Percentiles rank a stretch among this genome's conserved stretches.
Evolutionary conservation across 345 rosid genomes (phyloP).

Genomic region (rapeseed (Brassica napus)): DNA sequence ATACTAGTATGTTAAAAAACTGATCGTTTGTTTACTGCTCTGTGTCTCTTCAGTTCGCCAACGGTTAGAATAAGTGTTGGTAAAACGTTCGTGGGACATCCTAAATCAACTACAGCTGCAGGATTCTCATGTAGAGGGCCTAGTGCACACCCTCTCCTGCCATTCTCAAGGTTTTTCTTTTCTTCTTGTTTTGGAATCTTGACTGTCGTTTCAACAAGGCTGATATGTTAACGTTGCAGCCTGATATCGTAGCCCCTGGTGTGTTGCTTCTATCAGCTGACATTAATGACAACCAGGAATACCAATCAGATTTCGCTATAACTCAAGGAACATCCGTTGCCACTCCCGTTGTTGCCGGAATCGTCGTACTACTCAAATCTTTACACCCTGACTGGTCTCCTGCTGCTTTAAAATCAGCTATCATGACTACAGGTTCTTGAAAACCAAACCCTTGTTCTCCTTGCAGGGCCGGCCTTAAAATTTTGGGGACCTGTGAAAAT

Average conservation of each 20-base stretch:
- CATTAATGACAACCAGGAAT: background rate
- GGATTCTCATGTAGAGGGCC: conserved; percentile 35
- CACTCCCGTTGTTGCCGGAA: conserved; percentile 17
- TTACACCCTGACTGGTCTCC: conserved; percentile 44
- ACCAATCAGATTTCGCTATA: background rate
- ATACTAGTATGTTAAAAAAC: background rate
- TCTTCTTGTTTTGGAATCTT: background rate
- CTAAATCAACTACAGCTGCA: conserved; percentile 8
- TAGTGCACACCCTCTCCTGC: conserved; percentile 1
- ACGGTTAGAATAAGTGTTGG: background rate
- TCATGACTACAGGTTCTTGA: conserved; percentile 38
- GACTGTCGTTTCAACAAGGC: background rate
- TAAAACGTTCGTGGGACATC: conserved; percentile 20
- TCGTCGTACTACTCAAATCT: conserved; percentile 27
- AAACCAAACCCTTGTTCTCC: background rate
- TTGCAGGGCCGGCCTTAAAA: too few relatives aligned
- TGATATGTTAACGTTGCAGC: conserved; percentile 18
- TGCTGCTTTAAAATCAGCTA: conserved; percentile 35
- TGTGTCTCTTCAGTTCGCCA: conserved; percentile 20
- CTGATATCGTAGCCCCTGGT: conserved; percentile 38
- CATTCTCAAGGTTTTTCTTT: conserved; percentile 31
- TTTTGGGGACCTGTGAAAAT: too few relatives aligned
- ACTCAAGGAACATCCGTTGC: conserved; percentile 15
- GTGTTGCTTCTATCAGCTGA: background rate
- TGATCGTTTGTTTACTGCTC: background rate